These are phyloP conservation scores for Cucumis variabilis DNA, from an alignment of 331 rosid genomes.

Conservation along the genomic window DNA sequence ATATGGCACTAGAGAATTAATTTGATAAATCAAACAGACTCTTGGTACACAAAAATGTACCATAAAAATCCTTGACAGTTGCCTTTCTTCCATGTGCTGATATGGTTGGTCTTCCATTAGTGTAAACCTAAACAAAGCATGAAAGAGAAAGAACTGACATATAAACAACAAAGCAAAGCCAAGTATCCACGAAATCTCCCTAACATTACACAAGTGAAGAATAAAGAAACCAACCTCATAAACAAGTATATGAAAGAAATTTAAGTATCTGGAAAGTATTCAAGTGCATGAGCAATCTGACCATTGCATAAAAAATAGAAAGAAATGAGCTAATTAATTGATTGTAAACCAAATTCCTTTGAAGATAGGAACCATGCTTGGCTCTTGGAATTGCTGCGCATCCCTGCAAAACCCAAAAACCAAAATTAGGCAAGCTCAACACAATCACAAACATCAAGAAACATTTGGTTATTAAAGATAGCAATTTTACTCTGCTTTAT, in stretches of 20 bases:
- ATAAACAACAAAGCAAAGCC: conserved; percentile 20
- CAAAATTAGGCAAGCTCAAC: conserved; percentile 39
- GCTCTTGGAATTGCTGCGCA: conserved; percentile 81
- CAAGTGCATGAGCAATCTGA: conserved; percentile 89
- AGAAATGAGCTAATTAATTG: conserved; percentile 70
- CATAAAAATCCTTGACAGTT: conserved; percentile 27
- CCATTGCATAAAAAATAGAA: conserved; percentile 89
- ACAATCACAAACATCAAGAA: no score
- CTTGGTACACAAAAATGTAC: conserved; percentile 36
- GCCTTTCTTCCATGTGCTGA: conserved; percentile 34
- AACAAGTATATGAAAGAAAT: conserved; percentile 77
- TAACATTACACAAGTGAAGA: not conserved
- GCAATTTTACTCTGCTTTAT: no score
- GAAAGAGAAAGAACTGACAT: not conserved
- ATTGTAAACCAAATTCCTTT: conserved; percentile 90
- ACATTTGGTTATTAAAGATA: no score
- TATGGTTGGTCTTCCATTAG: conserved; percentile 57
- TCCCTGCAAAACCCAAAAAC: conserved; percentile 63
- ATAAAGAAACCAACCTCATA: conserved; percentile 65
- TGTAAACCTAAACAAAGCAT: conserved; percentile 58
- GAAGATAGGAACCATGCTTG: conserved; percentile 77
- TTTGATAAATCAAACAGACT: not conserved
- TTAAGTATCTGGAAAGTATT: conserved; percentile 75
- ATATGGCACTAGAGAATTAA: not conserved
- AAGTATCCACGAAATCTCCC: not conserved